Evolutionary conservation across 1,139 yeast species (phyloP).

Genomic region (Candida glucosophila): DNA sequence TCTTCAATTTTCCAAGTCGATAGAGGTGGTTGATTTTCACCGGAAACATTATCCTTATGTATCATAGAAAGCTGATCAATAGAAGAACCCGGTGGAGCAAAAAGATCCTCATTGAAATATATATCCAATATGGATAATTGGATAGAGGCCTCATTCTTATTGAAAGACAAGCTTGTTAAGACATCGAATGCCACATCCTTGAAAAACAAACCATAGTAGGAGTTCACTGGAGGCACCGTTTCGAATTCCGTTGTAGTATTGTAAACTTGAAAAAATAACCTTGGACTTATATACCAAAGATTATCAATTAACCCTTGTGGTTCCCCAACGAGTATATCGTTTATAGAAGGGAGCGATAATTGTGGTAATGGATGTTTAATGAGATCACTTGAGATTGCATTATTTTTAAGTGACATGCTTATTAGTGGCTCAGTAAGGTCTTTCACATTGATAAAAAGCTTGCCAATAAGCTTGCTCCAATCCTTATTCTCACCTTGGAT

Average conservation of each 20-base stretch:
- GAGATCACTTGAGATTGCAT: conserved; percentile 30
- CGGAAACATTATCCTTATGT: conserved; percentile 28
- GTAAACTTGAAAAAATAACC: conserved; percentile 61
- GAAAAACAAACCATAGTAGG: conserved; percentile 51
- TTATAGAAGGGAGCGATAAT: conserved; percentile 38
- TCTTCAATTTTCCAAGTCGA: conserved; percentile 92
- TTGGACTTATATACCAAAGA: conserved; percentile 40
- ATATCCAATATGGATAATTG: conserved; percentile 71
- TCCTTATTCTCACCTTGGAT: conserved; percentile 19
- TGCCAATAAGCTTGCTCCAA: conserved; percentile 18
- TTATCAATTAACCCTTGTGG: conserved; percentile 29
- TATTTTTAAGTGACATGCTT: conserved; percentile 23
- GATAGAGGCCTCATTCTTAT: conserved; percentile 78
- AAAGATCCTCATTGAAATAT: conserved; percentile 61
- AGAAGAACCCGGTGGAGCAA: conserved; percentile 79
- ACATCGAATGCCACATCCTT: conserved; percentile 72
- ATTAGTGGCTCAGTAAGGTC: conserved; percentile 30
- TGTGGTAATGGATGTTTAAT: conserved; percentile 41
- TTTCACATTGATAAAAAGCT: conserved; percentile 25
- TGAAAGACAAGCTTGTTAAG: conserved; percentile 75
- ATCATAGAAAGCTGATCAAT: conserved; percentile 54
- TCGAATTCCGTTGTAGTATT: conserved; percentile 41
- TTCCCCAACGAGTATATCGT: conserved; percentile 19
- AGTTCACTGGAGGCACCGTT: conserved; percentile 62
- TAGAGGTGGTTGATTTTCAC: conserved; percentile 36